Percentiles rank a stretch among this genome's conserved stretches.
phyloP scores from a whole-genome alignment of 306 rosid genomes.

The Castanea sativa region DNA sequence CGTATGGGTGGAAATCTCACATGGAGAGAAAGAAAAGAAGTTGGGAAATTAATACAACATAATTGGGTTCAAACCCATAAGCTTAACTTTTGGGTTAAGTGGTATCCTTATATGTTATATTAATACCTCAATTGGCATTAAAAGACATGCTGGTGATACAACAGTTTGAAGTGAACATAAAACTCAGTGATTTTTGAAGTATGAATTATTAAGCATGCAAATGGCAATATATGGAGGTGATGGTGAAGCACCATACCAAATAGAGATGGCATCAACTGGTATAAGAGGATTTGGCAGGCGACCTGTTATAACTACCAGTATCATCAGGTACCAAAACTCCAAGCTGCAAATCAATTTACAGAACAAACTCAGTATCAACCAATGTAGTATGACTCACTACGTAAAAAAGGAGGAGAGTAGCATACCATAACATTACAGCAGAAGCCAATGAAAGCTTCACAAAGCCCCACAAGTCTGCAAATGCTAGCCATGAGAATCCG shows the following conservation, averaged over 20 bases:
- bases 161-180: too few species aligned
- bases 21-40: too few species aligned
- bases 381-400: background rate
- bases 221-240: background rate
- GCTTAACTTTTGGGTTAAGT: too few species aligned
- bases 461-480: conserved; percentile 54
- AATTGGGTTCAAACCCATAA: too few species aligned
- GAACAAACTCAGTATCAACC: background rate
- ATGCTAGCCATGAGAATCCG: conserved; percentile 75
- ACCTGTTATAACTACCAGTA: conserved; percentile 65
- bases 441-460: conserved; percentile 78
- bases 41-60: too few species aligned
- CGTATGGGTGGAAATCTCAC: too few species aligned
- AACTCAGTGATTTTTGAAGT: too few species aligned
- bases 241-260: conserved; percentile 47
- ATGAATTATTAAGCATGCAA: background rate
- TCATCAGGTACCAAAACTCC: conserved; percentile 90
- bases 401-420: conserved; percentile 10
- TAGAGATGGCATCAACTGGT: conserved; percentile 69
- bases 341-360: conserved; percentile 47
- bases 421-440: conserved; percentile 76
- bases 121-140: background rate
- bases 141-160: background rate
- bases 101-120: too few species aligned
- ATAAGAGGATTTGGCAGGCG: conserved; percentile 57